Base-by-base conservation (phyloP, 306 rosid species). In the Canavalia gladiata region DNA sequence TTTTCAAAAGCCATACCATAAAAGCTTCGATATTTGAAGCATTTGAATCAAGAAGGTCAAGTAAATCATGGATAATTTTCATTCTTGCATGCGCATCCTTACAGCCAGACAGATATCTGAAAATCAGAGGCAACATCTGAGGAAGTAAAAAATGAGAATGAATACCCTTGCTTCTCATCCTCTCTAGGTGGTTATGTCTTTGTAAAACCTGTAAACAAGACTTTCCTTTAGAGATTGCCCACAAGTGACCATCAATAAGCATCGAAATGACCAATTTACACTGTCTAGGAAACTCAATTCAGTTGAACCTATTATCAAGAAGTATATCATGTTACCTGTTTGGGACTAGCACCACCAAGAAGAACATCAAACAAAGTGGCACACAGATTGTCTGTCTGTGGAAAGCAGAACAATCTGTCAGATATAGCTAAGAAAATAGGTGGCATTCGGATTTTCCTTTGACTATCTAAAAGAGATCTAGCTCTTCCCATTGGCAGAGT, bases 291-390 rank as follows among this genome's bases (percentile, higher is more conserved):
- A 43, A 76, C 75, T 71, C 70, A 76, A 1, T 46, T 75, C 18
- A 84, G 62, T 69, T 62, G 8, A 63, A 85, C 56, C 63, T 52
- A 57, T 33, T 52, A 43, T 56, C 37, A 65, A 65, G 45, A 49
- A 45, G 65, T 28, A 71, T 75, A 42, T 71, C 81, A 56, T 12
- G 55, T 62, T 78, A 95, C 99, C 99, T 95, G 99, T 88, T 90
- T 95, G 83, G 99, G 99, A 86, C 99, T 95, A 82, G 99, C 99
- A 85, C 99, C 99, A 56, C 99, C 99, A 58, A 95, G 99, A 88
- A 95, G 98, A 85, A 90, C 97, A 83, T 95, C 99, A 83, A 95
- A 95, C 82, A 95, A 88, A 71, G 98, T 87, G 72, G 98, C 99
- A 87, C 97, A 89, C 30, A 95, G 78, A 87, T 90, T 87, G 71